Evolutionary conservation across 495 filamentous ascomycete genomes (phyloP), one percentile per base, ranked within the genome.

Genomic region (Neurospora hispaniola): DNA sequence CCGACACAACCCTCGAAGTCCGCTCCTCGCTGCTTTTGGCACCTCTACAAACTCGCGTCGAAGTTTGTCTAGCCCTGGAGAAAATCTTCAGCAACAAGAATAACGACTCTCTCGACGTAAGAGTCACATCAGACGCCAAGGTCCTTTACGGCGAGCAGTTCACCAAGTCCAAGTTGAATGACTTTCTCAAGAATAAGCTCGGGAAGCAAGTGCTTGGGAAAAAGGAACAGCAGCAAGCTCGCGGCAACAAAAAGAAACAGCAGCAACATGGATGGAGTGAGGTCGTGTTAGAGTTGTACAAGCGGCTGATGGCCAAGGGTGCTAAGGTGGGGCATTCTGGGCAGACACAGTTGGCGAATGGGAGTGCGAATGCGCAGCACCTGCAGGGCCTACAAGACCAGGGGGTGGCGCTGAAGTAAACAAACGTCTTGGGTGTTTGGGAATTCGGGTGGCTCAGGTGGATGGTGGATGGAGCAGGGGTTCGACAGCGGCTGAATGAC

Each of bases 121-220:
- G 76, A 0, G 79, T 88, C 8, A 70, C 72, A 35, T 83, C 84
- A 1, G 81, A 79, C 42, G 90, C 85, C 1, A 80, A 78, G 70
- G 87, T 92, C 3, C 84, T 88, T 8, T 93, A 93, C 79, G 91
- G 91, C 1, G 90, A 92, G 77, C 81, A 81, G 71, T 90, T 91
- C 74, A 89, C 88, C 69, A 85, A 84, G 77, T 84, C 81, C 27
- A 91, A 90, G 77, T 89, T 93, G 84, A 73, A 73, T 39, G 88
- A 90, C 69, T 91, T 90, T 73, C 75, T 92, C 59, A 74, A 79
- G 38, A 80, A 78, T 41, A 85, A 81, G 73, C 78, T 89, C 59
- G 86, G 86, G 18, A 76, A 76, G 69, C 69, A 42, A 10, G 78
- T 82, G 5, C 31, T 54, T 18, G 71, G 70, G 11, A 80, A 84